phyloP scores from a whole-genome alignment of 1,284 basidiomycete genomes.

The Leccinum ponderosum region DNA sequence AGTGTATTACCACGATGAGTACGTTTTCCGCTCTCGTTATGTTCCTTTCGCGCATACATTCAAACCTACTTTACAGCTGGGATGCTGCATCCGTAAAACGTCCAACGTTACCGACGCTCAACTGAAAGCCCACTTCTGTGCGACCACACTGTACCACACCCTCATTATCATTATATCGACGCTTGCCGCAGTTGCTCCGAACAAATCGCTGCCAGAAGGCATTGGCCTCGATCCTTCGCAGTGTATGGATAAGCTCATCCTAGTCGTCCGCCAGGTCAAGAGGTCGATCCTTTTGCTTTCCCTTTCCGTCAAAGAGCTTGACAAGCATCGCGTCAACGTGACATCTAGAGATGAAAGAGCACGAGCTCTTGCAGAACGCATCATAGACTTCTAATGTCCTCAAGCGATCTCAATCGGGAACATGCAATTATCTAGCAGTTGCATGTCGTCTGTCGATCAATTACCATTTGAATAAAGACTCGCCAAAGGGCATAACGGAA shows the following conservation, averaged over 20 bases:
- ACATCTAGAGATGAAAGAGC: no score
- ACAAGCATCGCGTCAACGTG: no score
- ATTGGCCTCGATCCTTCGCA: conserved; percentile 55
- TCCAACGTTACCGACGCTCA: conserved; percentile 70
- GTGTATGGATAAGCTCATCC: conserved; percentile 36
- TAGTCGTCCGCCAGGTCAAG: conserved; percentile 22
- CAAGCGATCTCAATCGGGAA: no score
- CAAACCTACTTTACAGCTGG: conserved; percentile 55
- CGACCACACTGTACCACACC: conserved; percentile 69
- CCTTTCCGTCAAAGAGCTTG: no score
- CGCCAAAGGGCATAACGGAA: no score
- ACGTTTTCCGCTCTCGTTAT: conserved; percentile 30
- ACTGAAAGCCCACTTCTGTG: conserved; percentile 61
- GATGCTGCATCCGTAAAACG: conserved; percentile 60
- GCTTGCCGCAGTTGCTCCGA: conserved; percentile 22
- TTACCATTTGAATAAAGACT: no score
- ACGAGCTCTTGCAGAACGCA: no score
- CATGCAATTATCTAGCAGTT: no score
- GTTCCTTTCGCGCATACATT: background rate
- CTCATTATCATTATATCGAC: conserved; percentile 49
- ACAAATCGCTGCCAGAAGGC: conserved; percentile 44
- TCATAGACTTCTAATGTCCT: no score
- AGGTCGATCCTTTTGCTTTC: conserved; percentile 17
- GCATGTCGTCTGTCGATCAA: no score
- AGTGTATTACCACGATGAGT: conserved; percentile 89